Evolutionary conservation across 2,329 filamentous ascomycete genomes (phyloP).

Genomic region (Phialophora tarda): DNA sequence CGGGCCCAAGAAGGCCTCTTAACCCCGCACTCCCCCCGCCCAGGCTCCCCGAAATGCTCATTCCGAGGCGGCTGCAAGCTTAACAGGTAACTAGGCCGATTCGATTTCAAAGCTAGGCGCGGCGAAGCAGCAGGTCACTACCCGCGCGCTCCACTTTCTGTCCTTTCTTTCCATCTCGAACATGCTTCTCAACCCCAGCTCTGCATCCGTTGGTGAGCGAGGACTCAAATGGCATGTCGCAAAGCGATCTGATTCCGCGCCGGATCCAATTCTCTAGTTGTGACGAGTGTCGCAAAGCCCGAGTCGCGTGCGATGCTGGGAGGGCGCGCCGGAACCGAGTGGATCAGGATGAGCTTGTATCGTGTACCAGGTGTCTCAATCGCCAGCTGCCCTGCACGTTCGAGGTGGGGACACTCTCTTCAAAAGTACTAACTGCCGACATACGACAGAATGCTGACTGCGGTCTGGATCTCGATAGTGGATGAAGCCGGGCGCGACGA

Average conservation of each 20-base stretch:
- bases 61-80: no score
- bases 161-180: neutral
- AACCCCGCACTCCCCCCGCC: no score
- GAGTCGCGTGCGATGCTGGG: constrained; percentile 44
- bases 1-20: neutral
- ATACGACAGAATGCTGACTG: constrained; percentile 1
- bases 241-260: constrained; percentile 28
- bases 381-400: constrained; percentile 35
- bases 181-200: neutral
- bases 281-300: constrained; percentile 44
- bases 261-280: constrained; percentile 47
- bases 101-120: neutral
- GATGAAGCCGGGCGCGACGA: constrained; percentile 16
- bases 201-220: neutral
- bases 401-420: constrained; percentile 22
- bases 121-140: neutral
- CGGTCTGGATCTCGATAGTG: constrained; percentile 13
- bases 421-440: neutral
- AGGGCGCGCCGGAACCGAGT: constrained; percentile 33
- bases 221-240: constrained; percentile 17
- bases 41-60: no score
- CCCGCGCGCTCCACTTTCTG: neutral
- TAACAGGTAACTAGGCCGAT: neutral
- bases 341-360: constrained; percentile 34
- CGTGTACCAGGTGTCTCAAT: constrained; percentile 39